Evolutionary conservation across 2,329 filamentous ascomycete species (phyloP).

Genomic region (Microsporum ferrugineum): DNA sequence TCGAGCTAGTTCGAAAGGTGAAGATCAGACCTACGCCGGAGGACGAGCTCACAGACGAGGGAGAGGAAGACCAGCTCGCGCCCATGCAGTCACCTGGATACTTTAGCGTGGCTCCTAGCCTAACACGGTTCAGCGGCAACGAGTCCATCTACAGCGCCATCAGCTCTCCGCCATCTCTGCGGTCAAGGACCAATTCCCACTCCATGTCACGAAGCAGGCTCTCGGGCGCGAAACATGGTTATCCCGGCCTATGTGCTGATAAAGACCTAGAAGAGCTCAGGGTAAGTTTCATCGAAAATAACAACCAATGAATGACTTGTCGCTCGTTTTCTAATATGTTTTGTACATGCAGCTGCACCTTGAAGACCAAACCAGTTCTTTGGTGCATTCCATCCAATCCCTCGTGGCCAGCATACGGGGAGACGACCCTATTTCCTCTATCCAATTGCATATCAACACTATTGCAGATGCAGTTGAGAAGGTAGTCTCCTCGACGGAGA

Average conservation of each 20-base stretch:
- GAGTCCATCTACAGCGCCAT: conserved; percentile 66
- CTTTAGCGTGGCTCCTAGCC: conserved; percentile 47
- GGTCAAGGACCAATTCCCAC: conserved; percentile 25
- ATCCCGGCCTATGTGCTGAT: conserved; percentile 33
- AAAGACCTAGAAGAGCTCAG: conserved; percentile 50
- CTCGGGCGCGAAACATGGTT: conserved; percentile 25
- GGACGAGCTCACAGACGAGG: conserved; percentile 63
- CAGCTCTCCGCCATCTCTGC: conserved; percentile 49
- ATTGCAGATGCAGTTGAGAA: conserved; percentile 61
- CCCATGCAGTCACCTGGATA: conserved; percentile 58
- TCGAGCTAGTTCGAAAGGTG: conserved; percentile 71
- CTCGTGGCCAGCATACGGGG: conserved; percentile 61
- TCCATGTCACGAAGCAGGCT: conserved; percentile 23
- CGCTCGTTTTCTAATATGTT: not conserved
- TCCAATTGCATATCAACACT: conserved; percentile 57
- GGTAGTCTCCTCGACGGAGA: conserved; percentile 55
- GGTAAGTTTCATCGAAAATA: conserved; percentile 29
- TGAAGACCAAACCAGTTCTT: conserved; percentile 66
- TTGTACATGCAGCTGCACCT: conserved; percentile 51
- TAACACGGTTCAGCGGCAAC: conserved; percentile 46
- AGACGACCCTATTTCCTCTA: conserved; percentile 51
- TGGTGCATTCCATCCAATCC: conserved; percentile 72
- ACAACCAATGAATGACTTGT: too few relatives aligned
- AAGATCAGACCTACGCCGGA: conserved; percentile 70
- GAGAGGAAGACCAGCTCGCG: conserved; percentile 48